Evolutionary conservation across 1,284 basidiomycete genomes (phyloP).

Genomic region (Heliocybe sulcata): DNA sequence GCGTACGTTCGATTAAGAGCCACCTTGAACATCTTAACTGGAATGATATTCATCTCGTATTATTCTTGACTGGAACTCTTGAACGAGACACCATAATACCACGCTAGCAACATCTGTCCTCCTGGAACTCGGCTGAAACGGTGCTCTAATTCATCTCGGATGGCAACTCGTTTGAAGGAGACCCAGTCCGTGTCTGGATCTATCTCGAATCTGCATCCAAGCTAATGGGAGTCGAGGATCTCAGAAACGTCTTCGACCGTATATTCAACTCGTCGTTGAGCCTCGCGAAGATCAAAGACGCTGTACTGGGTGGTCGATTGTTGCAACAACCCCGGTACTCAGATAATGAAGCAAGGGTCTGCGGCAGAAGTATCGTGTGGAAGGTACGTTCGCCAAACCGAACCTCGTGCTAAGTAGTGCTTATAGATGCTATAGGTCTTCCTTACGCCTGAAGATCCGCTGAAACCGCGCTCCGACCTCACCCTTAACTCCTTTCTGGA

Average conservation of each 20-base stretch:
- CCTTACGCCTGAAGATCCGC: constrained; percentile 47
- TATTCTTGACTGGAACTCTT: too few species aligned
- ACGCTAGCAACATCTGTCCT: not conserved
- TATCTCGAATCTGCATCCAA: not conserved
- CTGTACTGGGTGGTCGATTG: constrained; percentile 52
- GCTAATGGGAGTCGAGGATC: not conserved
- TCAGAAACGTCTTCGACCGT: constrained; percentile 51
- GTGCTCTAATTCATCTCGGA: too few species aligned
- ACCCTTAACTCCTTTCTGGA: constrained; percentile 33
- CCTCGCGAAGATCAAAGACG: constrained; percentile 58
- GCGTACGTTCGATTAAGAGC: too few species aligned
- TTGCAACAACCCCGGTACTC: constrained; percentile 30
- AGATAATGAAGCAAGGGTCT: constrained; percentile 34
- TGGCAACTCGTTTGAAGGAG: not conserved
- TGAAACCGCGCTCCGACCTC: constrained; percentile 39
- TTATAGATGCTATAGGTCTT: constrained; percentile 41
- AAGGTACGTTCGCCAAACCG: constrained; percentile 42
- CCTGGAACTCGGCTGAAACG: too few species aligned
- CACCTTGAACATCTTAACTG: too few species aligned
- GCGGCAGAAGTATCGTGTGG: constrained; percentile 72
- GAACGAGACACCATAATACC: too few species aligned
- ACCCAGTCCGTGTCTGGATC: not conserved
- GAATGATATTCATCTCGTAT: too few species aligned
- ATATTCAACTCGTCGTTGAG: constrained; percentile 50
- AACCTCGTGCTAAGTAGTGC: constrained; percentile 8